Conservation (phyloP, 2,329 filamentous ascomycete genomes). For the Dactylellina leptospora region DNA sequence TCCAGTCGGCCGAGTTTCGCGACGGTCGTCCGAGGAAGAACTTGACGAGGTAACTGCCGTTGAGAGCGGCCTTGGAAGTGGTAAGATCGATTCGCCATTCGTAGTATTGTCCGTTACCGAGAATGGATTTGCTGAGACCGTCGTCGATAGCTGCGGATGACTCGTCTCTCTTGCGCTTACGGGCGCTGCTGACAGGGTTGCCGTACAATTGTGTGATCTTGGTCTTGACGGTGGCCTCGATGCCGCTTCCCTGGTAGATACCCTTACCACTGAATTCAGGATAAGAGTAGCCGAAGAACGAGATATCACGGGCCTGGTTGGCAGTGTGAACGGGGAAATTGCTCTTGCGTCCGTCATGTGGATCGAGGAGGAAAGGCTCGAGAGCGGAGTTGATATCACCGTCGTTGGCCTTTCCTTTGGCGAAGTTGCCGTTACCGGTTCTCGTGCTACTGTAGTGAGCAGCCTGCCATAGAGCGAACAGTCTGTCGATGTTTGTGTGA, state of each 20-base stretch:
- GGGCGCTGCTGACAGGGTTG: background rate
- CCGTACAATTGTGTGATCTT: conserved; percentile 16
- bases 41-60: conserved; percentile 59
- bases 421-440: background rate
- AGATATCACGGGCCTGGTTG: conserved; percentile 2
- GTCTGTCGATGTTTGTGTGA: conserved; percentile 77
- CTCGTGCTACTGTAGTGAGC: conserved; percentile 67
- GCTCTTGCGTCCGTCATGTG: too few relatives aligned
- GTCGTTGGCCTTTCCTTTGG: conserved; percentile 8
- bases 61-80: conserved; percentile 59
- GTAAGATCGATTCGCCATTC: conserved; percentile 31
- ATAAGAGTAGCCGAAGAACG: conserved; percentile 27
- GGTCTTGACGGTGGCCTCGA: background rate
- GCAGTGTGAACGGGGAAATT: conserved; percentile 8
- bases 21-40: conserved; percentile 60
- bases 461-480: conserved; percentile 79
- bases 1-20: conserved; percentile 57
- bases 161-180: conserved; percentile 28
- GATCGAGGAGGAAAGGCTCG: background rate
- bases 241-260: background rate
- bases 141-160: background rate
- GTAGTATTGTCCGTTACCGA: conserved; percentile 9
- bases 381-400: conserved; percentile 9
- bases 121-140: conserved; percentile 28
- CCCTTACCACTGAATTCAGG: background rate